Conservation (phyloP, 176 grass and related monocot species). For the Lolium rigidum region DNA sequence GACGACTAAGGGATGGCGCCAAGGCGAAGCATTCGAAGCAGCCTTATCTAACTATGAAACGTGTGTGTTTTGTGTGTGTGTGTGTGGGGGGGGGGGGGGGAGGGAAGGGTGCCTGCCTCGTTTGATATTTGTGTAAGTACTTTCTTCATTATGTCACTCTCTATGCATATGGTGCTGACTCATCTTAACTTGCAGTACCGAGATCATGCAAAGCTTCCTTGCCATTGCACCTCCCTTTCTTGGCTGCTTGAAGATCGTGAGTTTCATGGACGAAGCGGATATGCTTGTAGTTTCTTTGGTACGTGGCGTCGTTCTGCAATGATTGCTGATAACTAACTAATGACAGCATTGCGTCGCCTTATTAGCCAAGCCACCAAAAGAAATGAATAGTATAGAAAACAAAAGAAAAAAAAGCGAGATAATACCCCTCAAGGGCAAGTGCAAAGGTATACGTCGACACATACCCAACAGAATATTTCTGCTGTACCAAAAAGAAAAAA, state of each 20-base stretch:
- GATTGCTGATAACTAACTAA: conserved; percentile 40
- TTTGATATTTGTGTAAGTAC: background rate
- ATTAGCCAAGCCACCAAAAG: background rate
- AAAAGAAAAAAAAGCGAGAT: background rate
- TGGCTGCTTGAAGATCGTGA: conserved; percentile 14
- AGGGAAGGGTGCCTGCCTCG: no score
- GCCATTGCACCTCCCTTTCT: conserved; percentile 24
- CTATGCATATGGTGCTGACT: background rate
- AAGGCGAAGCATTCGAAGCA: no score
- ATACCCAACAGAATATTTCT: background rate
- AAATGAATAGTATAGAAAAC: no score
- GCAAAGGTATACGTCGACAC: background rate
- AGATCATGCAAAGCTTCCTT: conserved; percentile 41
- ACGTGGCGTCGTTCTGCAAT: conserved; percentile 28
- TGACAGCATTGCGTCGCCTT: conserved; percentile 30
- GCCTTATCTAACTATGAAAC: no score
- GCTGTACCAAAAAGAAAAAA: no score
- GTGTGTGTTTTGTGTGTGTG: no score
- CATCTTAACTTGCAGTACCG: conserved; percentile 7
- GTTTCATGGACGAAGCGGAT: conserved; percentile 5
- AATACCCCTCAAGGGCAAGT: background rate
- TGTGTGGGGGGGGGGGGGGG: no score
- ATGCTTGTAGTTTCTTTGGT: conserved; percentile 9
- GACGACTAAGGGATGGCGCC: background rate
- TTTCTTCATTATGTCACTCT: background rate